Evolutionary conservation across 371 early-diverging fungal genomes (phyloP).

Genomic region (Mortierella sp.): DNA sequence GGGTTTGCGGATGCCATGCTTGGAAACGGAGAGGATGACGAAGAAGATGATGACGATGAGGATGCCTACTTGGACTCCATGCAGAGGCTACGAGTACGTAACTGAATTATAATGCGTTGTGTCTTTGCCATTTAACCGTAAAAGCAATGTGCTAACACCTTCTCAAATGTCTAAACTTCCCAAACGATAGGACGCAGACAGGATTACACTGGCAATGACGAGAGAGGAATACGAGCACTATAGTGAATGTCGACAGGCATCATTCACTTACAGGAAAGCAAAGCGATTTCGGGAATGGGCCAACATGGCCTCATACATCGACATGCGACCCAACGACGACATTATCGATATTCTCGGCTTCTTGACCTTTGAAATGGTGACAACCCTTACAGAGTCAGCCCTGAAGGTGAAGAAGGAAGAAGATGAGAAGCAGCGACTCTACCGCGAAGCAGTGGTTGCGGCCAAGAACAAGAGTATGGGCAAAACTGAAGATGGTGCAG

Average conservation of each 20-base stretch:
- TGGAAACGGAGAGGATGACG: conserved; percentile 85
- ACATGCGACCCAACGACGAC: conserved; percentile 93
- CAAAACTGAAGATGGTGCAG: conserved; percentile 29
- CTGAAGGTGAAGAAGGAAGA: conserved; percentile 81
- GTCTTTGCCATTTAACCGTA: neutral
- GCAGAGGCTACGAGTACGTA: conserved; percentile 70
- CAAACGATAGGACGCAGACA: conserved; percentile 79
- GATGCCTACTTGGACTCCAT: conserved; percentile 92
- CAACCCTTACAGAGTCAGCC: conserved; percentile 89
- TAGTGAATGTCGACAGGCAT: conserved; percentile 98
- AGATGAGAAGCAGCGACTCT: conserved; percentile 58
- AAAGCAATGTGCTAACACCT: neutral
- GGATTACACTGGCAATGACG: conserved; percentile 95
- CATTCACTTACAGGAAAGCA: conserved; percentile 95
- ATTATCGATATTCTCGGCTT: conserved; percentile 98
- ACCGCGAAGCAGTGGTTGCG: conserved; percentile 48
- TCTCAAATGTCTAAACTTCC: neutral
- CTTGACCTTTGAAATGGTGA: conserved; percentile 97
- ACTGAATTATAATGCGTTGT: neutral
- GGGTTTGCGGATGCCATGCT: conserved; percentile 81
- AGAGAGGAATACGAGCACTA: conserved; percentile 99
- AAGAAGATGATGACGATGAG: conserved; percentile 85
- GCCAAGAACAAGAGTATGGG: conserved; percentile 34
- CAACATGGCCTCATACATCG: conserved; percentile 86
- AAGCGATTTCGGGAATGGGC: conserved; percentile 98